Evolutionary conservation across 1,284 basidiomycete genomes (phyloP), one percentile per base, ranked within the genome.

Genomic region (Prillingera fragicola): DNA sequence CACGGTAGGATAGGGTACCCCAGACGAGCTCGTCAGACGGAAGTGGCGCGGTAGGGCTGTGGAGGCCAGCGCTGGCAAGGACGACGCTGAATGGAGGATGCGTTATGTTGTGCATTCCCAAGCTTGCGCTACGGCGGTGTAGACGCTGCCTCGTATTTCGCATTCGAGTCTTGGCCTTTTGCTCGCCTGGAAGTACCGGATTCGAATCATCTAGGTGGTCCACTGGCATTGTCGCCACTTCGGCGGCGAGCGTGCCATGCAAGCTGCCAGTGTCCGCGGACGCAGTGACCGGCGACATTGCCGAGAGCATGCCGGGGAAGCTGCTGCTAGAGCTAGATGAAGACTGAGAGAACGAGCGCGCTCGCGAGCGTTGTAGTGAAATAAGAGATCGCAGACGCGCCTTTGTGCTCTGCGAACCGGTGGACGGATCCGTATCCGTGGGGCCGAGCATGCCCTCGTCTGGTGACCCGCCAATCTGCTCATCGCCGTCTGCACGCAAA

Each of bases 1-100:
- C 46, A 23, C 51, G 46, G 41, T 52, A 52, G 21, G 33, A 38
- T 13, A 52, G 43, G 2, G 51, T 52, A 32, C 51, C 51, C 51
- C 51, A 52, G n/a, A 52, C 51, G 18, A 52, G 39, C 41, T 52
- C 46, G 41, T 48, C 51, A 0, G 46, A 40, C 5, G 33, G 24
- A 6, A 42, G 28, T 2, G 48, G 43, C 3, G 38, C 28, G 4
- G 38, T 21, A 9, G 25, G 34, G n/a, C 33, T 18, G 28, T 48
- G 51, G 14, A 52, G 34, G 6, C 51, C 51, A 1, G 51, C 51
- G 4, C 37, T 35, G 1, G 46, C 26, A 15, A 52, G 41, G 13
- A 48, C 43, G 22, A 51, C 49, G 38, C 38, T 43, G 38, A 46
- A 43, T 12, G 46, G 33, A 15, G 40, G 41, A 25, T 6, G 8